Base-by-base conservation (phyloP, 805 yeast species). In the Hanseniaspora mollemarum region DNA sequence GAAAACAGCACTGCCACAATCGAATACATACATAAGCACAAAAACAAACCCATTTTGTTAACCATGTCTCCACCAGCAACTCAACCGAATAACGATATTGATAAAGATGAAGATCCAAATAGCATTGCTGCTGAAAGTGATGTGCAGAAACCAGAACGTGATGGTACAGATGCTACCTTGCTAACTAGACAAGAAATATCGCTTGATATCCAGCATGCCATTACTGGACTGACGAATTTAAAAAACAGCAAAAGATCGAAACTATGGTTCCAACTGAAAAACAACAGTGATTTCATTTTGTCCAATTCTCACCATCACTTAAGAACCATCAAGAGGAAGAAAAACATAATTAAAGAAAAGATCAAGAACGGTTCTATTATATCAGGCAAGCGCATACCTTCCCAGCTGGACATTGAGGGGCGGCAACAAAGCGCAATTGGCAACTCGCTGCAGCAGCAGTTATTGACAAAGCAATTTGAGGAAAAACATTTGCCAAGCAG, bases 241-340 rank as follows among this genome's bases (percentile, higher is more conserved):
- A 48, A 48, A 19, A 39, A 48, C 21, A 48, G 43, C 18, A 48
- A 39, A 22, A 39, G 36, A 39, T 39, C 45, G 2, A 29, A 35
- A 18, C 36, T 48, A 1, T 48, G 51, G 51, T 25, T 41, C 5
- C 43, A 48, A 5, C 28, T 48, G 26, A 48, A 48, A 16, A 12
- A 38, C 18, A 48, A 48, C 45, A 48, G 51, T 39, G 31, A 40
- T 3, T 48, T 48, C 26, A 36, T 48, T 19, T 33, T 48, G 16
- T 48, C 51, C 3, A 48, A 48, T 18, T 48, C 51, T 4, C 51
- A 48, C 32, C 51, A 48, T 19, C 51, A 48, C 25, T 19, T 48
- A 15, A 48, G 43, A 18, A 48, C 51, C 4, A 48, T 48, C 2
- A 48, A 48, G 21, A 39, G 51, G 28, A 48, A 48, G 21, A 48